Percentiles rank a stretch among this genome's conserved stretches.
These are phyloP conservation scores for Wickerhamiella musiphila DNA, from an alignment of 805 yeast species.

Conservation along the genomic window DNA sequence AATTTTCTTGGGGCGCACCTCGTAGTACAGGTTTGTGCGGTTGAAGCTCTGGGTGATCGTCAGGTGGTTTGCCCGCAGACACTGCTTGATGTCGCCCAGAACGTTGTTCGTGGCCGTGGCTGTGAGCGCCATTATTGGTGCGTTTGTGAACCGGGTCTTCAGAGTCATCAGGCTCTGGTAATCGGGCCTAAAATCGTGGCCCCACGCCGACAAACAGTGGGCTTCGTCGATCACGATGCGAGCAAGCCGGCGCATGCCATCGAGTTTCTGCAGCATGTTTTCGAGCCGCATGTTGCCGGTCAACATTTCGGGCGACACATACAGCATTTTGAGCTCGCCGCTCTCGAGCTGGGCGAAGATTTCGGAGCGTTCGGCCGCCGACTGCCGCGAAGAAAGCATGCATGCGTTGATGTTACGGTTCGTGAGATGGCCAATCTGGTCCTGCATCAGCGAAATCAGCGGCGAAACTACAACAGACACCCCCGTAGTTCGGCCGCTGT, in stretches of 20 bases:
- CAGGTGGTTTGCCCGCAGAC: conserved; percentile 41
- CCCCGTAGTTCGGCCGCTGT: conserved; percentile 58
- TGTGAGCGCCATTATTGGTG: conserved; percentile 90
- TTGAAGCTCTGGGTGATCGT: conserved; percentile 82
- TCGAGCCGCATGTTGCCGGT: conserved; percentile 55
- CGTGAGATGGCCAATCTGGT: conserved; percentile 72
- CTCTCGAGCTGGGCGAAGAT: conserved; percentile 43
- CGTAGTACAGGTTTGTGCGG: conserved; percentile 68
- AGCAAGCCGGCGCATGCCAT: conserved; percentile 43
- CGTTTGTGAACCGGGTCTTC: conserved; percentile 52
- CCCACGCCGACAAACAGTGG: conserved; percentile 97
- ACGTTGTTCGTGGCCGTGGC: conserved; percentile 94
- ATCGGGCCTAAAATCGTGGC: conserved; percentile 95
- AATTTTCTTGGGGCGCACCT: conserved; percentile 42
- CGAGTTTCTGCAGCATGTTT: conserved; percentile 39
- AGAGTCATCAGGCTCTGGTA: conserved; percentile 66
- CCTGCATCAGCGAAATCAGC: conserved; percentile 90
- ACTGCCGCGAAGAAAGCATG: conserved; percentile 68
- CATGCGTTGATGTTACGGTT: conserved; percentile 60
- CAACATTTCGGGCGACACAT: conserved; percentile 90
- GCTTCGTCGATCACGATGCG: conserved; percentile 93
- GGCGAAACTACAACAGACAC: conserved; percentile 90
- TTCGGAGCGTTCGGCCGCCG: conserved; percentile 41
- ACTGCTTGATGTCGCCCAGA: conserved; percentile 66
- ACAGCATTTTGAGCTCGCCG: conserved; percentile 60